Conservation (phyloP, 345 rosid genomes). For the Corchorus capsularis region DNA sequence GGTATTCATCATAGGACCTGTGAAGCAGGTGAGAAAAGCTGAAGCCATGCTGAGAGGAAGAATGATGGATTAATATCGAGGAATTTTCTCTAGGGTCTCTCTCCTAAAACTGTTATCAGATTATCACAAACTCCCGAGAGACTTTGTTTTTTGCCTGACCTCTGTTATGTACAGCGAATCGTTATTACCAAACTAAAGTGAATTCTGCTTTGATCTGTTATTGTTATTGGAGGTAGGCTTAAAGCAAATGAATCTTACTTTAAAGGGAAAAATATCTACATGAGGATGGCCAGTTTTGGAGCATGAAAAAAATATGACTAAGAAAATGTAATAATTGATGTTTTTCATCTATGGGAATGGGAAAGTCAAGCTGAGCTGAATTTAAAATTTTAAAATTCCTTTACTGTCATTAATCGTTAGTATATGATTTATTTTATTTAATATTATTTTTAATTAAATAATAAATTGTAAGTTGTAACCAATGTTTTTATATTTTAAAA, state of each 20-base stretch:
- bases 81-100: not conserved
- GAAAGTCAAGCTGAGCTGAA: no score
- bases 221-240: not conserved
- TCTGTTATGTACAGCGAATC: not conserved
- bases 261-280: not conserved
- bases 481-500: no score
- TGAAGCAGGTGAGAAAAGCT: slow-evolving; percentile 87
- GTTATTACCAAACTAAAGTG: not conserved
- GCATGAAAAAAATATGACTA: not conserved
- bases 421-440: no score
- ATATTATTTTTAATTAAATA: no score
- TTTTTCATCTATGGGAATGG: no score
- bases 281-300: not conserved
- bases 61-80: slow-evolving; percentile 54
- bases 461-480: no score
- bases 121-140: not conserved
- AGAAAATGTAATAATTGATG: no score
- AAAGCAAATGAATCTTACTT: not conserved
- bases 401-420: no score
- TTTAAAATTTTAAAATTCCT: no score
- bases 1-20: slow-evolving; percentile 86
- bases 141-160: slow-evolving; percentile 9
- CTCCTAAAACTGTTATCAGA: slow-evolving; percentile 2
- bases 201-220: slow-evolving; percentile 7
- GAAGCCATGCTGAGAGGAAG: slow-evolving; percentile 92